phyloP scores from a whole-genome alignment of 176 grass and related monocot genomes.

The Carex littledalei region DNA sequence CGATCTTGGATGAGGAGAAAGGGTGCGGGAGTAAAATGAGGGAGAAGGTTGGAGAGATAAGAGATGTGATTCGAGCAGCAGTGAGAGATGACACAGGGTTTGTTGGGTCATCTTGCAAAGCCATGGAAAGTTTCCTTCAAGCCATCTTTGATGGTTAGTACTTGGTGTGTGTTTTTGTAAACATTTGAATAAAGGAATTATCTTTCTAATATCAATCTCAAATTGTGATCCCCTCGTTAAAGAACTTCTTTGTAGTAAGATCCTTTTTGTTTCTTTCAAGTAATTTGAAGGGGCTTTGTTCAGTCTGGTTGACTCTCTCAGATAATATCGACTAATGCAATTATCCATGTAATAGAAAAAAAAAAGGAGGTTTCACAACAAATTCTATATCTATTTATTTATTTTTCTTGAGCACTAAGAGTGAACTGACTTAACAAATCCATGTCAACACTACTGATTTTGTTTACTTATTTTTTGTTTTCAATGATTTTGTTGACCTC shows the following conservation, averaged over 20 bases:
- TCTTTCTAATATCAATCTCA: not conserved
- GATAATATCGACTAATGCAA: not conserved
- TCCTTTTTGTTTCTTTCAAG: not conserved
- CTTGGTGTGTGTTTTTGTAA: not conserved
- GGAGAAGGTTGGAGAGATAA: conserved; percentile 1
- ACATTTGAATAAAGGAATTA: not conserved
- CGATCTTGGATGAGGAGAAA: not conserved
- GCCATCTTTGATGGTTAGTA: not conserved
- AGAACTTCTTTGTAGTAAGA: not conserved
- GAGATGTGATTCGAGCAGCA: not conserved
- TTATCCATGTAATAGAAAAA: not conserved
- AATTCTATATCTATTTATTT: not conserved
- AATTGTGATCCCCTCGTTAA: not conserved
- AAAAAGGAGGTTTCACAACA: not conserved
- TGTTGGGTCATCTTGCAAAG: conserved; percentile 9
- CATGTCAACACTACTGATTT: not conserved
- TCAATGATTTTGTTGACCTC: not conserved
- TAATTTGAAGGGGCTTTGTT: not conserved
- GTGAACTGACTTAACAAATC: not conserved
- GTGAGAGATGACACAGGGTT: not conserved
- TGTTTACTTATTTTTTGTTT: not conserved
- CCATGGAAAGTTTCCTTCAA: conserved; percentile 1
- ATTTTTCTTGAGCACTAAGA: not conserved
- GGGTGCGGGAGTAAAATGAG: conserved; percentile 9
- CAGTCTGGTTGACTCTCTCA: not conserved